Conservation (phyloP, 176 grass and related monocot species). For the Eragrostis curvula region DNA sequence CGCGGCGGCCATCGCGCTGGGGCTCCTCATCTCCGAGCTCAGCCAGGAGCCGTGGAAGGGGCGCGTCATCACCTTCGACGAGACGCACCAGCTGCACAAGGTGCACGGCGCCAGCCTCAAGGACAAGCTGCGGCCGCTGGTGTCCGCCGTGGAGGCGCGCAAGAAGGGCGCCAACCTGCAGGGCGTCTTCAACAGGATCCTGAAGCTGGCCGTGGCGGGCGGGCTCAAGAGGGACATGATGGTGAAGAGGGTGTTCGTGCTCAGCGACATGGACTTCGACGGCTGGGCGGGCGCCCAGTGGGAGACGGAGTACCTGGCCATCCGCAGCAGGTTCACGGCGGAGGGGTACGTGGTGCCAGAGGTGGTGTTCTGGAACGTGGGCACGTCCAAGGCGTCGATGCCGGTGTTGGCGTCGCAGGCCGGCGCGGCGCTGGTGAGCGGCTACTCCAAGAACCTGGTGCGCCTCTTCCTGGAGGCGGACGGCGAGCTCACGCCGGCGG, state of each 20-base stretch:
- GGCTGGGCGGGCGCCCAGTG: conserved; percentile 21
- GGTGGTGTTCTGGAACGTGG: conserved; percentile 88
- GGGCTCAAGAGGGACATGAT: conserved; percentile 59
- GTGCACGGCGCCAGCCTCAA: conserved; percentile 48
- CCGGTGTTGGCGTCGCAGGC: conserved; percentile 52
- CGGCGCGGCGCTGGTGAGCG: conserved; percentile 59
- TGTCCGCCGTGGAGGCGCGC: conserved; percentile 35
- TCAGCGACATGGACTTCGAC: conserved; percentile 86
- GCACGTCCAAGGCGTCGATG: conserved; percentile 46
- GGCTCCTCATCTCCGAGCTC: conserved; percentile 69
- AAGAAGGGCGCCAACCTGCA: conserved; percentile 60
- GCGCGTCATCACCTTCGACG: conserved; percentile 60
- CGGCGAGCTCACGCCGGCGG: conserved; percentile 42
- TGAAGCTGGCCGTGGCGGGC: conserved; percentile 49
- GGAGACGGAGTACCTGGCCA: conserved; percentile 64
- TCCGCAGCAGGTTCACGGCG: conserved; percentile 35
- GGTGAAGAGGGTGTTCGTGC: conserved; percentile 72
- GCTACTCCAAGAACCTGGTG: conserved; percentile 70
- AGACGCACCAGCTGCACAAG: conserved; percentile 49
- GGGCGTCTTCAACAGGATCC: conserved; percentile 57
- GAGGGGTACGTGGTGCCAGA: conserved; percentile 55
- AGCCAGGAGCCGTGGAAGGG: conserved; percentile 73
- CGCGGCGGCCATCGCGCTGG: conserved; percentile 62
- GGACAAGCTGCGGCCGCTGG: conserved; percentile 60
- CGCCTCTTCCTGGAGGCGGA: conserved; percentile 54